Base-by-base conservation (phyloP, 768 basidiomycete species). In the Exsudoporus frostii region DNA sequence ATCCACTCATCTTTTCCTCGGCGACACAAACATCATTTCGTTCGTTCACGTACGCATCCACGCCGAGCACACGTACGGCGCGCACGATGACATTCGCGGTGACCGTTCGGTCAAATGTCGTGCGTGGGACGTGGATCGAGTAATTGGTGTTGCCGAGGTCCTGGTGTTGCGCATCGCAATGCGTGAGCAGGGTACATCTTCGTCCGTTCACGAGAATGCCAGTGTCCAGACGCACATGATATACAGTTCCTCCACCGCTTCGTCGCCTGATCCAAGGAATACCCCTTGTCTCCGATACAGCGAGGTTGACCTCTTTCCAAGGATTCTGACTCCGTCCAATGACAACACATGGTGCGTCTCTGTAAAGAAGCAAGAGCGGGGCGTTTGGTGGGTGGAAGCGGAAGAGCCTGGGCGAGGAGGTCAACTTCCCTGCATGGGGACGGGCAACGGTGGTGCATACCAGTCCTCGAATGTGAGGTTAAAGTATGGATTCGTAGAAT, bases 141-240 rank as follows among this genome's bases (percentile, higher is more conserved):
- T 92, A 98, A 66, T 98, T 98, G 2, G 93, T 94, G 68, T 99
- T 99, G 15, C 97, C 97, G 17, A 94, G 73, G 65, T 99, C 97
- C 97, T 98, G 65, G 25, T 25, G 46, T 37, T 22, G 30, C n/a
- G 47, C 38, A 32, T 40, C 34, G 33, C 27, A 44, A 11, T 42
- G 29, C 19, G 25, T 25, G 15, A 14, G 40, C 9, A 24, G 17
- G 9, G 25, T 45, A 29, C 47, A 6, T 39, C 25, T 27, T 24
- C 7, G 33, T 40, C 11, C 7, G 30, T 37, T 46, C 37, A 20
- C 5, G 37, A 29, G 11, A 5, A 30, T 13, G 25, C 7, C 32
- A 7, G 32, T 3, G 20, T 3, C 3, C 24, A 27, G 43, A 75
- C 88, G 46, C 65, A 96, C 96, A 72, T 99, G 96, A 68, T 90